Evolutionary conservation across 2,329 filamentous ascomycete genomes (phyloP), one percentile per base, ranked within the genome.

Genomic region (Colletotrichum graminicola): DNA sequence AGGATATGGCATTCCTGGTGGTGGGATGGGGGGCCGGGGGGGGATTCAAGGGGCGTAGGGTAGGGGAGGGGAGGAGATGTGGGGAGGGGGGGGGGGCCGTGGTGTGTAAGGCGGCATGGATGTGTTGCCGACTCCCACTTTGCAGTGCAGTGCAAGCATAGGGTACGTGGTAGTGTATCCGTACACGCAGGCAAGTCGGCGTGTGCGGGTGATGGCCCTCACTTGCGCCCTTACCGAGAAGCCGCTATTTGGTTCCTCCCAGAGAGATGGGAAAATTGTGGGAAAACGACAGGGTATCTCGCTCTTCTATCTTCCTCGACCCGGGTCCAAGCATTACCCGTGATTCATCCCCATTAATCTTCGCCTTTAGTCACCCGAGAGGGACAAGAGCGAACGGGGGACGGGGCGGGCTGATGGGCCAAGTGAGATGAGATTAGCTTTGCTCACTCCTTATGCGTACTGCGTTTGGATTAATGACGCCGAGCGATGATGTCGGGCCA

Each of bases 1-100:
- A 71, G 68, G 68, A 55, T 68, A 71, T 71, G 68, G 32, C 59
- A 68, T 63, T 68, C 63, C 65, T 68, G 65, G n/a, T 63, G 36
- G 64, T 62, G 64, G 64, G 18, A 63, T 63, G 61, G 47, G 36
- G 49, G 36, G 34, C 45, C 36, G 18, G 7, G 18, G 41, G 36
- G 49, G 61, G 54, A 39, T 26, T 63, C 61, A 63, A 63, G 61
- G 61, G 45, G 68, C 32, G 45, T 45, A 41, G 65, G 18, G 43
- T 34, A 54, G 61, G 61, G 47, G 14, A 11, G 39, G 36, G 16
- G 47, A 14, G 23, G 39, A 43, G 39, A 11, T 14, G 47, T 18
- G 23, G 34, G 32, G 34, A 16, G 26, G 45, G 11, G 36, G 39
- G 39, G 14, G 39, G 34, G n/a, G n/a, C 43, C 21, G 21, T 45